phyloP scores from a whole-genome alignment of 805 yeast species.

The Henningerozyma blattae region DNA sequence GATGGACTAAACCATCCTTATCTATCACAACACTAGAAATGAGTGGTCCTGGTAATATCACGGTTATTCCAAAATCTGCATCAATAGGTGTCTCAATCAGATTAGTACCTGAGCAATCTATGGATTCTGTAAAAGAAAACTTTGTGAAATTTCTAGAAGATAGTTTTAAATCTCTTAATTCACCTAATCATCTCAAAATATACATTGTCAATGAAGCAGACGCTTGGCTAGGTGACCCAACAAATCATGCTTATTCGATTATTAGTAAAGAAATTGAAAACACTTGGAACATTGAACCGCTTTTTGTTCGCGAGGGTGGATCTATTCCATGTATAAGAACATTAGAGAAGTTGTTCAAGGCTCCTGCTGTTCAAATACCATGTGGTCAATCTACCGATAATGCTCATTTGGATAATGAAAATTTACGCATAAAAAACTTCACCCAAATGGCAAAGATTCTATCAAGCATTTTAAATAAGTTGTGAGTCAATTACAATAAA shows the following conservation, averaged over 20 bases:
- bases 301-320: constrained; percentile 91
- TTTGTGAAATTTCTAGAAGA: constrained; percentile 36
- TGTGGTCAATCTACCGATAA: constrained; percentile 93
- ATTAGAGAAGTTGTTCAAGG: constrained; percentile 67
- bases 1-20: constrained; percentile 85
- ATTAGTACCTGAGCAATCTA: constrained; percentile 79
- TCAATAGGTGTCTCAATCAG: constrained; percentile 70
- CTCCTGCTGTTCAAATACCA: constrained; percentile 92
- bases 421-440: constrained; percentile 66
- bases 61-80: constrained; percentile 80
- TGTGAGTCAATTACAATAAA: too few relatives aligned
- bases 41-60: constrained; percentile 81
- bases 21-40: constrained; percentile 77
- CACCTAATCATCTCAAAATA: constrained; percentile 52
- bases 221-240: constrained; percentile 90
- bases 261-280: constrained; percentile 46
- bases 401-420: constrained; percentile 85
- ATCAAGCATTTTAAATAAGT: constrained; percentile 36
- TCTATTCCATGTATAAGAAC: constrained; percentile 85
- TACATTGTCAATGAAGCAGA: constrained; percentile 76
- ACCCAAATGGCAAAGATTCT: constrained; percentile 61
- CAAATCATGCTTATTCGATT: constrained; percentile 59
- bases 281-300: constrained; percentile 75
- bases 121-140: constrained; percentile 40
- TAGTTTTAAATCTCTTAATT: constrained; percentile 36